Base-by-base conservation (phyloP, 345 rosid species). In the Salix arbutifolia region DNA sequence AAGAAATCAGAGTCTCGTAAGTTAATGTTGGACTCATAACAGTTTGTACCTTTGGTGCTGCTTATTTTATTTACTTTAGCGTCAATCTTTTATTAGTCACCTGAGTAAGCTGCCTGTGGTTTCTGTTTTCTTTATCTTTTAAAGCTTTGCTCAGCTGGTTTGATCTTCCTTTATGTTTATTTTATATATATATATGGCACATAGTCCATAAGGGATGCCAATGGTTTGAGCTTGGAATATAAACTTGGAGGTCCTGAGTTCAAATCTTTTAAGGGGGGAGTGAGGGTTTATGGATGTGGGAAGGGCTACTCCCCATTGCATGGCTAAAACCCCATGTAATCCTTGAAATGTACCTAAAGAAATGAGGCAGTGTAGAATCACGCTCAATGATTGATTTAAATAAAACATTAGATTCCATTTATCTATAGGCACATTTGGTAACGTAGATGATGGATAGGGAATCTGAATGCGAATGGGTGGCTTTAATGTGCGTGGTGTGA, bases 1-100 rank as follows among this genome's bases (percentile, higher is more conserved):
- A 76, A 81, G 78, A 84, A 83, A 65, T 73, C 88, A 21, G 25
- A 67, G 75, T 78, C 83, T 62, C 83, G 98, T 96, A 88, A 90
- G 98, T 82, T 82, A 50, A 40, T 76, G n/a, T 33, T 76, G 46
- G 23, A 72, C 37, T 74, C 67, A 53, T 23, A 42, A 72, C 62
- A 42, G 19, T 46, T n/a, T 64, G 8, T 72, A 26, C 53, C 23
- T 37, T 25, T 56, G 31, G 16, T 61, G 28, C 78, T 33, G 42
- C 42, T 71, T 44, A 2, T 79, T 52, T 69, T 25, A 4, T 78
- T 30, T 53, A 44, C 28, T 71, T 69, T 23, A 61, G 56, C 35
- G 40, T 31, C 67, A 21, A 37, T n/a, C 56, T 70, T 30, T 56
- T 56, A 50, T 48, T 69, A 50, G 78, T 73, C 35, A 21, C 25